Evolutionary conservation across 805 yeast species (phyloP).

Genomic region (Lipomyces lipofer): DNA sequence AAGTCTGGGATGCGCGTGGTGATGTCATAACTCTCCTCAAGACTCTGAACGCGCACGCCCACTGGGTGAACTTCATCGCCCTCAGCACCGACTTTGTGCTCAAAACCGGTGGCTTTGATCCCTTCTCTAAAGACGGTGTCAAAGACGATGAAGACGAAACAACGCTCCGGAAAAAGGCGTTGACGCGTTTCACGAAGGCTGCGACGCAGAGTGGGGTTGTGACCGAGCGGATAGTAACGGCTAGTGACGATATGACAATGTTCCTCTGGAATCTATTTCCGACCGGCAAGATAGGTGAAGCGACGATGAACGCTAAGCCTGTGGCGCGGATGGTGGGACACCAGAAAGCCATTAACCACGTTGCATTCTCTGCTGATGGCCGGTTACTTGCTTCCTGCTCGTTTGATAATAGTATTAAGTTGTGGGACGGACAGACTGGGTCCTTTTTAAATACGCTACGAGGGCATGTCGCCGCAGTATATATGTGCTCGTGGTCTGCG

Average conservation of each 20-base stretch:
- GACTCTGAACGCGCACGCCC: constrained; percentile 85
- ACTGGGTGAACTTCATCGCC: constrained; percentile 96
- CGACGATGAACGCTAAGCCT: constrained; percentile 66
- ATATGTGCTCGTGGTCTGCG: constrained; percentile 97
- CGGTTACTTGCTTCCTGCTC: constrained; percentile 87
- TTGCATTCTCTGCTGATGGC: constrained; percentile 94
- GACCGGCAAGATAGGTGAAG: constrained; percentile 6
- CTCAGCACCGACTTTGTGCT: constrained; percentile 86
- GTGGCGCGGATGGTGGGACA: constrained; percentile 95
- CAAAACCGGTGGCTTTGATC: constrained; percentile 86
- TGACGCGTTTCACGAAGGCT: constrained; percentile 59
- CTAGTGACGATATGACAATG: constrained; percentile 97
- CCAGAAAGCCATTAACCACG: constrained; percentile 94
- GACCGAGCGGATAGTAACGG: constrained; percentile 84
- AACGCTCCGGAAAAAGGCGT: constrained; percentile 58
- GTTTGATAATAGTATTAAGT: constrained; percentile 89
- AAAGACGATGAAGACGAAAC: constrained; percentile 45
- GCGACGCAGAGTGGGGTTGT: constrained; percentile 57
- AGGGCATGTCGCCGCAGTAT: constrained; percentile 97
- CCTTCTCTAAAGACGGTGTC: constrained; percentile 35
- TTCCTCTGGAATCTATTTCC: constrained; percentile 87
- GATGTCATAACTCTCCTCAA: constrained; percentile 35
- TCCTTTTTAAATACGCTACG: constrained; percentile 85
- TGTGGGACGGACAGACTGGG: constrained; percentile 96
- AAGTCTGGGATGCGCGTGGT: constrained; percentile 70